Evolutionary conservation across 2,329 filamentous ascomycete genomes (phyloP).

Genomic region (Sordariomycetes sp.): DNA sequence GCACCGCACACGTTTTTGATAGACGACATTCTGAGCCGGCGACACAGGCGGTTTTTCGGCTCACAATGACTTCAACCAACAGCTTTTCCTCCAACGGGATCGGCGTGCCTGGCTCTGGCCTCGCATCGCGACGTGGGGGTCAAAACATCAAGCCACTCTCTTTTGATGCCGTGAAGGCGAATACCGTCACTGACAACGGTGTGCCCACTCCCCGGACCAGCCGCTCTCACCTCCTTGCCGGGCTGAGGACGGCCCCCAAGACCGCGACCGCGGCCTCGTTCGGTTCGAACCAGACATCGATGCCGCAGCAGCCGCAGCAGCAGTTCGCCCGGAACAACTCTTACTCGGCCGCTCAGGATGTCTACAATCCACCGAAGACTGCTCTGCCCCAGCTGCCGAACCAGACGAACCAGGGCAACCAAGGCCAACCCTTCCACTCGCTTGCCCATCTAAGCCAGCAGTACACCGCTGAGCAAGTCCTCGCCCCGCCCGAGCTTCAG

Average conservation of each 20-base stretch:
- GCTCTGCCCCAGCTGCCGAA: conserved; percentile 35
- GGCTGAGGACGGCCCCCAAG: conserved; percentile 87
- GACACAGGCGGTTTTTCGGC: conserved; percentile 93
- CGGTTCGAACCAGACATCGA: conserved; percentile 27
- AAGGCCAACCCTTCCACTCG: conserved; percentile 14
- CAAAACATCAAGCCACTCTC: conserved; percentile 83
- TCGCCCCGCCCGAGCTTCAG: conserved; percentile 71
- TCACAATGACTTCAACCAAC: conserved; percentile 65
- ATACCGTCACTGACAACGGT: conserved; percentile 53
- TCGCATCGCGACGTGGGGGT: conserved; percentile 74
- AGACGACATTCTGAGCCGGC: conserved; percentile 38
- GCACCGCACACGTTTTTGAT: conserved; percentile 1
- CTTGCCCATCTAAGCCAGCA: conserved; percentile 24
- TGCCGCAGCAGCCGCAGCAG: conserved; percentile 38
- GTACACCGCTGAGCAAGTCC: conserved; percentile 76
- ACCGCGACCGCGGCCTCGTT: conserved; percentile 61
- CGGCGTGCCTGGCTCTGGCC: conserved; percentile 63
- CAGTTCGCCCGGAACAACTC: conserved; percentile 29
- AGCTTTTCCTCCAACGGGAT: conserved; percentile 61
- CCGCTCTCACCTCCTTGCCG: conserved; percentile 86
- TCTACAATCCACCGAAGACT: conserved; percentile 39
- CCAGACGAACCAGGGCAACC: conserved; percentile 12
- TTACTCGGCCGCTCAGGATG: conserved; percentile 28
- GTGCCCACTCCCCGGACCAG: conserved; percentile 81
- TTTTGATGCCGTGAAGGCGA: conserved; percentile 58